A percentile compares a stretch with the other conserved stretches of the same genome.
These are phyloP conservation scores for Neurospora sp. DNA, from an alignment of 495 filamentous ascomycete genomes.

Conservation along the genomic window DNA sequence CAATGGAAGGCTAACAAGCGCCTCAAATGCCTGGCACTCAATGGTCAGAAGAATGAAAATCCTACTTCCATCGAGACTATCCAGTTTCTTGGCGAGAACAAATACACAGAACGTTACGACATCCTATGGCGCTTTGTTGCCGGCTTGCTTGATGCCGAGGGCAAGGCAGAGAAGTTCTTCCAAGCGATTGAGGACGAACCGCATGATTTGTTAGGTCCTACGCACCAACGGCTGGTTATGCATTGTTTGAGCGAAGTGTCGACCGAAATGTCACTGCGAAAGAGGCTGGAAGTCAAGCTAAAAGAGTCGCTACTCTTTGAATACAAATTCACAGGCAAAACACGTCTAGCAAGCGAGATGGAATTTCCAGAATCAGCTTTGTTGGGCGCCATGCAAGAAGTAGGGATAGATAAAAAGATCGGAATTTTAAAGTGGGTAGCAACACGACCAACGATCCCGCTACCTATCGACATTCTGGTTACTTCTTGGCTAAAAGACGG, in stretches of 20 bases:
- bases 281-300: too few species aligned
- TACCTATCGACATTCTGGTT: too few species aligned
- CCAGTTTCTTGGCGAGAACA: slow-evolving; percentile 25
- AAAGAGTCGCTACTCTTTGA: too few species aligned
- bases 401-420: too few species aligned
- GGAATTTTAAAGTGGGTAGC: too few species aligned
- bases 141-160: slow-evolving; percentile 23
- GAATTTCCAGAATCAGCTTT: too few species aligned
- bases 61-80: background rate
- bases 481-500: too few species aligned
- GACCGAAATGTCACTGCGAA: slow-evolving; percentile 7
- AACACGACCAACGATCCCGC: too few species aligned
- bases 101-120: slow-evolving; percentile 33
- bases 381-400: too few species aligned
- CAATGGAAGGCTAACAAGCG: slow-evolving; percentile 19
- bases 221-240: slow-evolving; percentile 31
- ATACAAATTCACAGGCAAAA: too few species aligned
- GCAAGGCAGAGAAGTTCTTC: slow-evolving; percentile 20
- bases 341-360: too few species aligned
- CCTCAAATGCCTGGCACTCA: slow-evolving; percentile 13
- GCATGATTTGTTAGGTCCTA: slow-evolving; percentile 27
- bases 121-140: slow-evolving; percentile 36
- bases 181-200: slow-evolving; percentile 25
- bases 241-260: slow-evolving; percentile 30
- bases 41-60: background rate